Evolutionary conservation across 495 filamentous ascomycete genomes (phyloP).

Genomic region (Podospora pseudopauciseta): DNA sequence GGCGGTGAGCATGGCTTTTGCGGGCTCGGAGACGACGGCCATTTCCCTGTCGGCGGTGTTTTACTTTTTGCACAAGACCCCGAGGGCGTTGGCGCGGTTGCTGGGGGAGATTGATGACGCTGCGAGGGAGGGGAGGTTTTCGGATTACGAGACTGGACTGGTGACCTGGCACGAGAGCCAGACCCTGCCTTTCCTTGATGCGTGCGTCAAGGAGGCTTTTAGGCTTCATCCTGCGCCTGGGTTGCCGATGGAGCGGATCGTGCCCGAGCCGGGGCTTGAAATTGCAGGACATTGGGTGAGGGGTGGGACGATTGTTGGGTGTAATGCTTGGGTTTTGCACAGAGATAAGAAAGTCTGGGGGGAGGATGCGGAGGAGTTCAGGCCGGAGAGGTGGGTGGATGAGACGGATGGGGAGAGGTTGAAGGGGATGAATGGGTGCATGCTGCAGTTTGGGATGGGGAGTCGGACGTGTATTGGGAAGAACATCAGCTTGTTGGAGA

Average conservation of each 20-base stretch:
- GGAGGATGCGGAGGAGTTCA: conserved; percentile 51
- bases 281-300: conserved; percentile 53
- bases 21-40: conserved; percentile 60
- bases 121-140: conserved; percentile 44
- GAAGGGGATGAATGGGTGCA: conserved; percentile 55
- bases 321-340: conserved; percentile 62
- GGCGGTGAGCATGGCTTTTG: conserved; percentile 63
- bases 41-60: conserved; percentile 61
- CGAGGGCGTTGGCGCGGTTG: conserved; percentile 41
- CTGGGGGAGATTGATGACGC: conserved; percentile 54
- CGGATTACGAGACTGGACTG: conserved; percentile 49
- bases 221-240: conserved; percentile 62
- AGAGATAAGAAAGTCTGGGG: conserved; percentile 57
- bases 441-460: conserved; percentile 62
- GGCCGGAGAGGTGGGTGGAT: conserved; percentile 58
- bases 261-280: conserved; percentile 53
- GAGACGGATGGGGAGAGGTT: conserved; percentile 42
- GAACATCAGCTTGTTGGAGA: conserved; percentile 72
- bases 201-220: conserved; percentile 66
- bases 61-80: conserved; percentile 60
- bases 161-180: conserved; percentile 60
- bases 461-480: conserved; percentile 63
- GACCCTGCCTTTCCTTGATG: conserved; percentile 59
- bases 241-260: conserved; percentile 60
- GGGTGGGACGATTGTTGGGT: conserved; percentile 63